phyloP scores from a whole-genome alignment of 176 grass and related monocot species.

The Carex myosuroides region DNA sequence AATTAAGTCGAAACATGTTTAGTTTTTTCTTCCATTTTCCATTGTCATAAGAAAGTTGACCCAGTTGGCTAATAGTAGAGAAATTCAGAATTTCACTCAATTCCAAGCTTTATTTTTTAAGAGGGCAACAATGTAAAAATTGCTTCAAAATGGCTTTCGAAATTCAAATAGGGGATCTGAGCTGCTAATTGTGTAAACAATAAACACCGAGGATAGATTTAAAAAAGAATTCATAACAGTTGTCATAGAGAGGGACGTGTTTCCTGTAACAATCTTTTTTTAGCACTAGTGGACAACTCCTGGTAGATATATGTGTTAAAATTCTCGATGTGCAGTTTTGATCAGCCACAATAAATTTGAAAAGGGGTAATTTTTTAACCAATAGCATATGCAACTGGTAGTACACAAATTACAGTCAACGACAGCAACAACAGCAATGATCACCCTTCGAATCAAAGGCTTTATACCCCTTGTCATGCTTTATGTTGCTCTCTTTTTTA shows the following conservation, averaged over 20 bases:
- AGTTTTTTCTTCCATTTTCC: not conserved
- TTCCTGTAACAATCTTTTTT: not conserved
- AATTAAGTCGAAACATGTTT: constrained; percentile 15
- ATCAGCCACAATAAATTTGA: not conserved
- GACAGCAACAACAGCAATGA: not conserved
- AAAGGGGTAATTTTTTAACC: not conserved
- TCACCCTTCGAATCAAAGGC: not conserved
- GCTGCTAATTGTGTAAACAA: not conserved
- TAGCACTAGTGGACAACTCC: not conserved
- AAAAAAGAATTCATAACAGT: not conserved
- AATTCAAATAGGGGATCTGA: not conserved
- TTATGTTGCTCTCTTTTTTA: not conserved
- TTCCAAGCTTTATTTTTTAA: not conserved
- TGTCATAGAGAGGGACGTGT: not conserved
- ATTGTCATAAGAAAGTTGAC: not conserved
- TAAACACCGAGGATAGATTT: not conserved
- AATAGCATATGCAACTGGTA: not conserved
- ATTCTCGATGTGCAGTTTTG: not conserved
- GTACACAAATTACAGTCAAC: not conserved
- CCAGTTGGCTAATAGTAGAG: not conserved
- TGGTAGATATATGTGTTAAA: not conserved
- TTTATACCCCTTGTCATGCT: not conserved
- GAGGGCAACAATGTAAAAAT: not conserved
- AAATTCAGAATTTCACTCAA: not conserved
- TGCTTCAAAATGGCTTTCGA: not conserved